Conservation (phyloP, 192 early-diverging fungal genomes). For the Coemansia sp. region DNA sequence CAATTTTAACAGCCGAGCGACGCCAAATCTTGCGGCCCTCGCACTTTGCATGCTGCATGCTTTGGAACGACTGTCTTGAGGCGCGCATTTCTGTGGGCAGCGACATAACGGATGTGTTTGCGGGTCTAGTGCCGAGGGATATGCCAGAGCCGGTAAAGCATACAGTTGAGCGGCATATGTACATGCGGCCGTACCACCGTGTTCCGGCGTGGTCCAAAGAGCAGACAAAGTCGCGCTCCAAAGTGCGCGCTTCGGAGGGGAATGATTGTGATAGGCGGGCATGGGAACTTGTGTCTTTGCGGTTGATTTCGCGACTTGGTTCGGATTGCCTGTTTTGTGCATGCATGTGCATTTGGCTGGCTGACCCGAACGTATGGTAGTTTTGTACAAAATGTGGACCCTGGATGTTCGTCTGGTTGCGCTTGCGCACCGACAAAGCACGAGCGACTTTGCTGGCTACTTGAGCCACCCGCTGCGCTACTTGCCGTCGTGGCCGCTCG, state of each 20-base stretch:
- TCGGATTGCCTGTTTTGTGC: no score
- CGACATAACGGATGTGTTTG: not conserved
- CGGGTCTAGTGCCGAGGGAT: not conserved
- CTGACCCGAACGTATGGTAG: not conserved
- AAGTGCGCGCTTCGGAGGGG: not conserved
- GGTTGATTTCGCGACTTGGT: no score
- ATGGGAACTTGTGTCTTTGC: not conserved
- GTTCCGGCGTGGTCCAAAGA: conserved; percentile 45
- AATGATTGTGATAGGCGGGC: not conserved
- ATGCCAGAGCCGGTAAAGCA: conserved; percentile 42
- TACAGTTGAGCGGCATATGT: conserved; percentile 16
- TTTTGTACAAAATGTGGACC: not conserved
- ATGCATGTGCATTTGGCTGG: no score
- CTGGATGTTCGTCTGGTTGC: not conserved
- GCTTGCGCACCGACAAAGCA: conserved; percentile 5
- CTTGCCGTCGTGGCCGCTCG: not conserved
- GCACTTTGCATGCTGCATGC: not conserved
- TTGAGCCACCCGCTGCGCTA: conserved; percentile 4
- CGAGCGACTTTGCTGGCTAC: conserved; percentile 7
- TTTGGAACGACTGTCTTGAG: not conserved
- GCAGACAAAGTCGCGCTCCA: conserved; percentile 30
- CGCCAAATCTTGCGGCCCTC: conserved; percentile 24
- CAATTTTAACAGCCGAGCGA: conserved; percentile 26
- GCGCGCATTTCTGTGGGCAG: not conserved
- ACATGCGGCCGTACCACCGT: conserved; percentile 50